Evolutionary conservation across 306 rosid genomes (phyloP).

Genomic region (Medicago arabica): DNA sequence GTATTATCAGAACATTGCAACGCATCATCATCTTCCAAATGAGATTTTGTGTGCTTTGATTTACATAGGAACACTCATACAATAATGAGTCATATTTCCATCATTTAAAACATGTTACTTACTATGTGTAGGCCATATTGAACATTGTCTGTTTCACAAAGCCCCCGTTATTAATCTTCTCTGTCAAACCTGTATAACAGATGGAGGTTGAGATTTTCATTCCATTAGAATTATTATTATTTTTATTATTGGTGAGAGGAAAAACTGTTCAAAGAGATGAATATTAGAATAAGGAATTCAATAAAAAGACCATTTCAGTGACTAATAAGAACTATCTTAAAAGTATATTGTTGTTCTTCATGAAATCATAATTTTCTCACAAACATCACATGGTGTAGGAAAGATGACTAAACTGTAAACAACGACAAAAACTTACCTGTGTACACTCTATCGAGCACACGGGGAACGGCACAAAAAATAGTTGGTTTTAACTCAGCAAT

Average conservation of each 20-base stretch:
- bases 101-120: conserved; percentile 46
- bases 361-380: conserved; percentile 26
- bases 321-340: conserved; percentile 35
- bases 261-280: conserved; percentile 4
- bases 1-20: conserved; percentile 28
- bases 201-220: conserved; percentile 25
- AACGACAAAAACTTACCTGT: conserved; percentile 54
- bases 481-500: conserved; percentile 83
- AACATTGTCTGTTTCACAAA: conserved; percentile 69
- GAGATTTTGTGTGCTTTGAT: not conserved
- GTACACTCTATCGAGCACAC: conserved; percentile 88
- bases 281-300: not conserved
- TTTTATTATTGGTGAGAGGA: conserved; percentile 3
- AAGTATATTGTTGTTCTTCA: conserved; percentile 21
- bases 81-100: not conserved
- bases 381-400: not conserved
- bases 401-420: conserved; percentile 8
- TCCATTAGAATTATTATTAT: not conserved
- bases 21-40: not conserved
- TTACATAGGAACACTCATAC: conserved; percentile 1
- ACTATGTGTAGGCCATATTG: conserved; percentile 80
- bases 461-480: conserved; percentile 90
- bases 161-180: conserved; percentile 72
- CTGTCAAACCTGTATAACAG: conserved; percentile 67
- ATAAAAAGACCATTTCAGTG: conserved; percentile 31